Evolutionary conservation across 2,329 filamentous ascomycete genomes (phyloP).

Genomic region (Xylariomycetidae sp.): DNA sequence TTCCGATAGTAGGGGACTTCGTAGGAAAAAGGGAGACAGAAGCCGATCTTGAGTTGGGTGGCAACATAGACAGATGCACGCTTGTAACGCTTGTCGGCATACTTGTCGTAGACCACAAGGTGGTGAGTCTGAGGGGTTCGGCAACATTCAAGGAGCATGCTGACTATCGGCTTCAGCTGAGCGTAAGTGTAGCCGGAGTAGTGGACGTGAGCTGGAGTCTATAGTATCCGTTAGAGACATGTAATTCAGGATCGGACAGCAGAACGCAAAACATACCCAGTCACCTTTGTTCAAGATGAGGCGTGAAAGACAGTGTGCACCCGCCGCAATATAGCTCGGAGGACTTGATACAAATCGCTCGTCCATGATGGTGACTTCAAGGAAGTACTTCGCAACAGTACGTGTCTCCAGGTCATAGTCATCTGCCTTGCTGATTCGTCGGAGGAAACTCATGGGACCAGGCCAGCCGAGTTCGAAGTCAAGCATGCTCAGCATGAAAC

Average conservation of each 20-base stretch:
- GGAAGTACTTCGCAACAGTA: constrained; percentile 94
- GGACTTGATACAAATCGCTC: constrained; percentile 91
- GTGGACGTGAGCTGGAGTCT: constrained; percentile 80
- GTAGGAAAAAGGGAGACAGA: constrained; percentile 44
- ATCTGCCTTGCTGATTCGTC: constrained; percentile 96
- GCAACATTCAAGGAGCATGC: constrained; percentile 82
- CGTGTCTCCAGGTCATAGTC: constrained; percentile 95
- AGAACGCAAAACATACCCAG: constrained; percentile 64
- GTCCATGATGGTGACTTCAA: constrained; percentile 96
- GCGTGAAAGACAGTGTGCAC: constrained; percentile 86
- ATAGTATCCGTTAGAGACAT: constrained; percentile 29
- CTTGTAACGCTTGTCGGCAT: constrained; percentile 82
- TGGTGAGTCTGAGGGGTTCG: constrained; percentile 78
- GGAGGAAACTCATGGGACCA: constrained; percentile 97
- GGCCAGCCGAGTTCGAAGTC: constrained; percentile 95
- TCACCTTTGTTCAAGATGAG: constrained; percentile 85
- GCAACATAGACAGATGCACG: constrained; percentile 77
- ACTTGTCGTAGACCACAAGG: constrained; percentile 85
- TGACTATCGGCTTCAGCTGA: constrained; percentile 74
- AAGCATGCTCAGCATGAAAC: constrained; percentile 97
- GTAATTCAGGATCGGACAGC: constrained; percentile 3
- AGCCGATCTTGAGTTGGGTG: constrained; percentile 62
- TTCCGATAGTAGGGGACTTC: too few relatives aligned
- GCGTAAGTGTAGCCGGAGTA: constrained; percentile 90
- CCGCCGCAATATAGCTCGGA: constrained; percentile 86